A percentile compares a stretch with the other conserved stretches of the same genome.
Conservation (phyloP, 139 green algal genomes). For the Chlamydomonas sp. region DNA sequence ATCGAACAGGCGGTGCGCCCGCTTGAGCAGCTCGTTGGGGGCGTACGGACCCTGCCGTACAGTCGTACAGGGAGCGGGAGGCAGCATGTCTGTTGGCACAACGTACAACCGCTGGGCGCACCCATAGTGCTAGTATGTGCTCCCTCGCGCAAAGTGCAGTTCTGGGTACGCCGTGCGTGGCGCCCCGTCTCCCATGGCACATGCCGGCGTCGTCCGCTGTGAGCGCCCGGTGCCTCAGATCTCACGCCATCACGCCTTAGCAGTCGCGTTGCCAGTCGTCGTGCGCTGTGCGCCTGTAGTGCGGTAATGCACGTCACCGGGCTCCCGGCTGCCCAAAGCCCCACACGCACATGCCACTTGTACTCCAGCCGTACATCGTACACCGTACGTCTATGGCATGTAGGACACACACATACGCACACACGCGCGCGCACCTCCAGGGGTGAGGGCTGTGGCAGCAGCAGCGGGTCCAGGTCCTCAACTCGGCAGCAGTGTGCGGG, state of each 20-base stretch:
- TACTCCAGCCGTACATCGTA: not conserved
- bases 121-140: not conserved
- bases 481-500: not conserved
- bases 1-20: constrained; percentile 30
- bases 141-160: too few relatives aligned
- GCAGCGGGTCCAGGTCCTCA: not conserved
- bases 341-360: not conserved
- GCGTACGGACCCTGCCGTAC: constrained; percentile 26
- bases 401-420: not conserved
- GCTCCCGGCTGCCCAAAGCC: too few relatives aligned
- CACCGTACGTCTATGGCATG: not conserved
- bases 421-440: not conserved
- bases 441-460: not conserved
- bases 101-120: too few relatives aligned
- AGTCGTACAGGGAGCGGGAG: not conserved
- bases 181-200: too few relatives aligned
- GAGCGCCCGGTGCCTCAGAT: too few relatives aligned
- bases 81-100: not conserved
- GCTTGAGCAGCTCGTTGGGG: constrained; percentile 21
- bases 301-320: too few relatives aligned
- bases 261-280: too few relatives aligned
- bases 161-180: too few relatives aligned
- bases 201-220: too few relatives aligned
- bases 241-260: too few relatives aligned
- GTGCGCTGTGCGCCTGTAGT: too few relatives aligned